Percentiles rank a stretch among this genome's conserved stretches.
These are phyloP conservation scores for Amanita muscaria DNA, from an alignment of 768 basidiomycete species.

Conservation along the genomic window DNA sequence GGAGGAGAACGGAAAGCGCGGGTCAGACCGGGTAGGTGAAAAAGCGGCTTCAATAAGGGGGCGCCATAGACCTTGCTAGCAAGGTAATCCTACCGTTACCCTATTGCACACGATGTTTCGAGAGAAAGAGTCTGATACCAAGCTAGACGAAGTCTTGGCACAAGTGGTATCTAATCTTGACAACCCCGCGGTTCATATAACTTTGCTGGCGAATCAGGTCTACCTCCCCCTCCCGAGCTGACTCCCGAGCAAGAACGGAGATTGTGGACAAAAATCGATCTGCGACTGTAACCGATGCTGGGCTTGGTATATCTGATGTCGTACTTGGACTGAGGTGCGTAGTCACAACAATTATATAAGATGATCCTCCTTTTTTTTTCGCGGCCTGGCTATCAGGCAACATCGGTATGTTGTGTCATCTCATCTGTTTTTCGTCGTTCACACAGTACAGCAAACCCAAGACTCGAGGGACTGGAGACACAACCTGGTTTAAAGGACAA, in stretches of 20 bases:
- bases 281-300: constrained; percentile 49
- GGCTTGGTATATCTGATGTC: constrained; percentile 53
- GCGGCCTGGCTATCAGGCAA: constrained; percentile 31
- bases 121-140: too few species aligned
- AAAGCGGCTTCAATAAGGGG: too few species aligned
- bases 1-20: too few species aligned
- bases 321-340: constrained; percentile 54
- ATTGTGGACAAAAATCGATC: constrained; percentile 52
- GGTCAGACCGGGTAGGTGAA: too few species aligned
- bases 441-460: constrained; percentile 46
- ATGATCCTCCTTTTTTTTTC: background rate
- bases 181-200: constrained; percentile 17
- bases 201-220: constrained; percentile 37
- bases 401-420: constrained; percentile 31
- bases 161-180: background rate
- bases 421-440: background rate
- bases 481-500: constrained; percentile 50
- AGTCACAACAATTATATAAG: too few species aligned
- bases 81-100: too few species aligned
- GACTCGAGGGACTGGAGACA: constrained; percentile 48
- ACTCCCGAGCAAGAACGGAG: constrained; percentile 41
- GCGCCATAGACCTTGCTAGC: too few species aligned
- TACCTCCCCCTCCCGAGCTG: constrained; percentile 37
- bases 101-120: too few species aligned
- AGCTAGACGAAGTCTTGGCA: too few species aligned